Percentiles rank a stretch among this genome's conserved stretches.
Conservation (phyloP, 306 rosid species). For the Citrullus colocynthis region DNA sequence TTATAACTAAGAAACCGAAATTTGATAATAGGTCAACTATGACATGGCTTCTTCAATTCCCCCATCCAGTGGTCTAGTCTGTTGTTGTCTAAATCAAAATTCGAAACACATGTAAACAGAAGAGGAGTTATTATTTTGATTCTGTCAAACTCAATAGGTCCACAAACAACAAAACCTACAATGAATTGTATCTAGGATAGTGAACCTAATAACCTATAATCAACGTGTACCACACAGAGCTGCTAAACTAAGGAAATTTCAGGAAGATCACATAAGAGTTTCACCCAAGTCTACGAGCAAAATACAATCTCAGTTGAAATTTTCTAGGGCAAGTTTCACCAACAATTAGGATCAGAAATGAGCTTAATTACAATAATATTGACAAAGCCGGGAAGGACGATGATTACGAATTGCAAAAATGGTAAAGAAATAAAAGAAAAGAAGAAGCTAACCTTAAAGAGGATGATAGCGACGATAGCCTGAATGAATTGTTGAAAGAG, state of each 20-base stretch:
- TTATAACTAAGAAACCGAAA: background rate
- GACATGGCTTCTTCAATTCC: background rate
- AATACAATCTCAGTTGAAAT: background rate
- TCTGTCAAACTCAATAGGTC: background rate
- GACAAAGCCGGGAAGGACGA: no score
- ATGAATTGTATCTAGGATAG: background rate
- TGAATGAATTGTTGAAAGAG: conserved; percentile 77
- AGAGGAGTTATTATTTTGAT: background rate
- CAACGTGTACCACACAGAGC: background rate
- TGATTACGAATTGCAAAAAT: background rate
- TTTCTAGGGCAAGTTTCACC: background rate
- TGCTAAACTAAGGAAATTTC: background rate
- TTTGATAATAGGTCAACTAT: background rate
- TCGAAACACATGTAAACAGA: background rate
- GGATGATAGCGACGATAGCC: conserved; percentile 64
- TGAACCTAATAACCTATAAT: background rate
- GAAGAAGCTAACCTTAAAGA: conserved; percentile 10
- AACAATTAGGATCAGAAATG: background rate
- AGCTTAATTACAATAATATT: background rate
- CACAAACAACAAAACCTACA: background rate
- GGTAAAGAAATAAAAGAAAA: background rate
- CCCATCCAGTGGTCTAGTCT: background rate
- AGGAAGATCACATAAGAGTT: background rate
- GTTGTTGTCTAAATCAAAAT: background rate
- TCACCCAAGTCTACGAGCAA: background rate